Percentiles rank a stretch among this genome's conserved stretches.
Evolutionary conservation across 164 flowering plant species (phyloP).

Genomic region (Chimonanthus salicifolius): DNA sequence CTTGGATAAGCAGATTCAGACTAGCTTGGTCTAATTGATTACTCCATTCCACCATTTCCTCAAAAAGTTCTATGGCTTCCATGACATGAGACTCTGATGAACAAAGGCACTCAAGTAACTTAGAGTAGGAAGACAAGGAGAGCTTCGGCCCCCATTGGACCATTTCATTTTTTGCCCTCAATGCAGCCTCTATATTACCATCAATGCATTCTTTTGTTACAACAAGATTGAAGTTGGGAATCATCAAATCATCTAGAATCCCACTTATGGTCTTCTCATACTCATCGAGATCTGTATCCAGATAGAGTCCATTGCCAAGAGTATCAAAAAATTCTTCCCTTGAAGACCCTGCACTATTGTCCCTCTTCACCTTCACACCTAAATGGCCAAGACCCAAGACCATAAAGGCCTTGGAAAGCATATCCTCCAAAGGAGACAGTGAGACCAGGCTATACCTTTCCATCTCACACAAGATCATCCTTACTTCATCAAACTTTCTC

Average conservation of each 20-base stretch:
- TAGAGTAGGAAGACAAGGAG: slow-evolving; percentile 41
- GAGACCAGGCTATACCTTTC: slow-evolving; percentile 32
- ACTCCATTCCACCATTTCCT: slow-evolving; percentile 35
- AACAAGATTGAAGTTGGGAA: slow-evolving; percentile 52
- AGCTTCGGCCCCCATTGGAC: slow-evolving; percentile 58
- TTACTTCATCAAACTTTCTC: slow-evolving; percentile 60
- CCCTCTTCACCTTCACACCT: slow-evolving; percentile 63
- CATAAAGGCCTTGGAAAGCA: slow-evolving; percentile 48
- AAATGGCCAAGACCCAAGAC: slow-evolving; percentile 50
- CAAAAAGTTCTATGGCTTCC: slow-evolving; percentile 29
- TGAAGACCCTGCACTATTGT: slow-evolving; percentile 43
- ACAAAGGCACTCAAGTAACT: slow-evolving; percentile 36
- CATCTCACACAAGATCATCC: slow-evolving; percentile 52
- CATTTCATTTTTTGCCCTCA: slow-evolving; percentile 43
- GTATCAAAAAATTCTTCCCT: slow-evolving; percentile 68
- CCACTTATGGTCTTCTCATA: slow-evolving; percentile 41
- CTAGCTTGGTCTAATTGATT: slow-evolving; percentile 46
- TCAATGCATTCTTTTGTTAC: slow-evolving; percentile 32
- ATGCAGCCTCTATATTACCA: slow-evolving; percentile 33
- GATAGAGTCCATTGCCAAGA: slow-evolving; percentile 90
- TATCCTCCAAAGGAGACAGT: slow-evolving; percentile 43
- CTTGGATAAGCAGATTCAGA: slow-evolving; percentile 54
- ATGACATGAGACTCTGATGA: slow-evolving; percentile 26
- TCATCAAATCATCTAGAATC: slow-evolving; percentile 50
- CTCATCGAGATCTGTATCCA: slow-evolving; percentile 62